Evolutionary conservation across 2,329 filamentous ascomycete genomes (phyloP), one percentile per base, ranked within the genome.

Genomic region (Thelonectria rubi): DNA sequence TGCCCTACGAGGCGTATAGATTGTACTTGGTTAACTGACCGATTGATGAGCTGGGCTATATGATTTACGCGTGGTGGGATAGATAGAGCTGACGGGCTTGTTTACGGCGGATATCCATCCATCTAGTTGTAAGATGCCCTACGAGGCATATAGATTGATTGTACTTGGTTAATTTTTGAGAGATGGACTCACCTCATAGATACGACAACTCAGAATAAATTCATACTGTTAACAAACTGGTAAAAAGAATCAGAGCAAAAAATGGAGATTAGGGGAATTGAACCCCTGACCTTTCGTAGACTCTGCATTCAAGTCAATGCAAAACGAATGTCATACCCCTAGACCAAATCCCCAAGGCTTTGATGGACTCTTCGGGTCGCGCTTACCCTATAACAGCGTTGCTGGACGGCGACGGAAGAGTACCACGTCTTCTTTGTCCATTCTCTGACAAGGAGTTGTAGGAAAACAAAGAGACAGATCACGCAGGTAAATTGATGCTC

Each of bases 231-330:
- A n/a, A n/a, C n/a, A n/a, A n/a, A n/a, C n/a, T n/a, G n/a, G 3
- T 12, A 34, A 47, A 55, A 37, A 37, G 30, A 30, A 9, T 6
- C 5, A 30, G 26, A 9, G 8, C 4, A 5, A 30, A 30, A 30
- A 30, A 52, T 57, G 55, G 55, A 57, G 55, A 57, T 57, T 57
- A 39, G 34, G 55, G 55, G 55, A 57, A 57, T 57, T 57, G 55
- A 57, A 57, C 55, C 55, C 55, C 46, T 39, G 55, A 57, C 55
- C 55, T 51, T 57, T 51, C 30, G 55, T 57, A 57, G 15, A 14
- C 40, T 12, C 11, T 50, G 54, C 47, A 51, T 39, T 51, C 30
- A 26, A 37, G 17, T 14, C 32, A 43, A 57, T 57, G 55, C 55
- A 57, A 57, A 57, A 57, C 55, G 30, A 51, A 57, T 39, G 47